Evolutionary conservation across 140 eudicot species (phyloP).

Genomic region (Bidens hawaiensis): DNA sequence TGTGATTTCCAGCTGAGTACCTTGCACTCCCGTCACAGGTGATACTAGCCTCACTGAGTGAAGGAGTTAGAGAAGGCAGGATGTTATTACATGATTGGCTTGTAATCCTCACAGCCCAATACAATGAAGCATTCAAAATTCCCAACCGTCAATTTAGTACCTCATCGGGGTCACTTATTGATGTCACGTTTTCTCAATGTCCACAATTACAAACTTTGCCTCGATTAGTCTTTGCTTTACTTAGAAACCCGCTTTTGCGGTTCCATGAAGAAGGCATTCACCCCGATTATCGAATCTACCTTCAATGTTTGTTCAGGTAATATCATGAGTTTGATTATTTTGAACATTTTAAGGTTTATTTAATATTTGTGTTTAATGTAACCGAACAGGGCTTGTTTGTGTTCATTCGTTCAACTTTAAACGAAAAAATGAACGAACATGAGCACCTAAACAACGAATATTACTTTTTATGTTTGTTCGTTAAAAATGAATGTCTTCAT

Average conservation of each 20-base stretch:
- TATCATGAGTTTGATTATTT: no score
- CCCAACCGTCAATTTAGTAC: conserved; percentile 44
- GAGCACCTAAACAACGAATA: no score
- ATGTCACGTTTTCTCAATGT: conserved; percentile 79
- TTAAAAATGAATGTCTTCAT: no score
- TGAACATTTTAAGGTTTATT: no score
- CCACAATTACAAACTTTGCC: conserved; percentile 92
- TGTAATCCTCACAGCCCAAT: conserved; percentile 87
- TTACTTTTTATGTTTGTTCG: no score
- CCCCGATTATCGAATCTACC: conserved; percentile 92
- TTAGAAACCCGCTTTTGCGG: conserved; percentile 83
- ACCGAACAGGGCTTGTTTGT: no score
- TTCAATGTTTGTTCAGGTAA: conserved; percentile 97
- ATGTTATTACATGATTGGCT: conserved; percentile 94
- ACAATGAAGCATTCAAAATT: conserved; percentile 68
- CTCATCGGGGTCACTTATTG: conserved; percentile 52
- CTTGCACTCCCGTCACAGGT: conserved; percentile 49
- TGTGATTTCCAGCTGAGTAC: background rate
- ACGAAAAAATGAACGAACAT: no score
- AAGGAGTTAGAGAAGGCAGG: conserved; percentile 94
- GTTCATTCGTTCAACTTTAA: no score
- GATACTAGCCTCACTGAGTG: conserved; percentile 72
- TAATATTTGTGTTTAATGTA: no score
- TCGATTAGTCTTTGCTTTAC: conserved; percentile 84
- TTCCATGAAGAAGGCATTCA: conserved; percentile 99